Base-by-base conservation (phyloP, 768 basidiomycete species). In the Lyophyllum shimeji region DNA sequence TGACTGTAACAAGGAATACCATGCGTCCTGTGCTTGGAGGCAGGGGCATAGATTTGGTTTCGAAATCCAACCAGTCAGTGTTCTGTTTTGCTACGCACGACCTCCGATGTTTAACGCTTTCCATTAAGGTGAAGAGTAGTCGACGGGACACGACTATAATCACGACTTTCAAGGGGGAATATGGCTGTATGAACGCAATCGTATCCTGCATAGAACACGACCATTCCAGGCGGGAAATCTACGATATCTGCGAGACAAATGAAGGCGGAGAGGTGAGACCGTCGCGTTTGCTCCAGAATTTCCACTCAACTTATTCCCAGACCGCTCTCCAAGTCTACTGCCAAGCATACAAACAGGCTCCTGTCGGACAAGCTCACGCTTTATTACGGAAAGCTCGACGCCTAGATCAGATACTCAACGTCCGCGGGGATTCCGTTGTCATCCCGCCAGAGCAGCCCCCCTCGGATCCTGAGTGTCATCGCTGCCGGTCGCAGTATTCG, bases 251-350 rank as follows among this genome's bases (percentile, higher is more conserved):
- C 63, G 93, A 95, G 65, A 82, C 83, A 21, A 90, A 95, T 61
- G 87, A 92, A 56, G 83, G 82, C 17, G 89, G 81, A 50, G 82
- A 95, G 83, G 95, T 95, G 62, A 62, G 82, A 65, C n/a, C 13
- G 24, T 51, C 49, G 25, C n/a, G 7, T 18, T 20, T 39, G 58
- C 42, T n/a, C 17, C 29, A 25, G 42, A 33, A 39, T 46, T 21
- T 48, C 50, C 12, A 57, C 21, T 61, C 37, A 20, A 37, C 50
- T 25, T 15, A 43, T 18, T 13, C 44, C 8, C 60, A 97, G 95
- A 93, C 93, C 9, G 90, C 93, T 0, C 79, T 98, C 18, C 93
- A 97, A 72, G 85, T 91, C 12, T 98, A 91, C 68, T 88, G 87
- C 51, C 82, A 82, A 57, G 79, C 82, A 11, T 95, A 94, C 77